A percentile compares a stretch with the other conserved stretches of the same genome.
These are phyloP conservation scores for Agaricus subrufescens DNA, from an alignment of 768 basidiomycete species.

Conservation along the genomic window DNA sequence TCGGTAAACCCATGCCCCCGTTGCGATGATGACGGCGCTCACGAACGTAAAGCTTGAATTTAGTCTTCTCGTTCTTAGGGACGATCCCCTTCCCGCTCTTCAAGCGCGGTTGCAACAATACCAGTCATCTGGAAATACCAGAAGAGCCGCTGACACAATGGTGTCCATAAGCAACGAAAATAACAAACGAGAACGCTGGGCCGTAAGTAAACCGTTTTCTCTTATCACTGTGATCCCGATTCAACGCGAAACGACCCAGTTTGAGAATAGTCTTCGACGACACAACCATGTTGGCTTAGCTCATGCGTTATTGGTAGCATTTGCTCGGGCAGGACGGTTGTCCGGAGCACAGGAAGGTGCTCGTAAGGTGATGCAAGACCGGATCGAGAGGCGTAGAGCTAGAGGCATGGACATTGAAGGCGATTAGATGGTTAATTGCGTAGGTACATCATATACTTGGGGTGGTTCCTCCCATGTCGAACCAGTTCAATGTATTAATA, in stretches of 20 bases:
- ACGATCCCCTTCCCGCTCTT: conserved; percentile 72
- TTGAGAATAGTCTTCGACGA: conserved; percentile 81
- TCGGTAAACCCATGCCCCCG: conserved; percentile 52
- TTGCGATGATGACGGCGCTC: background rate
- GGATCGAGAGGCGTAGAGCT: conserved; percentile 38
- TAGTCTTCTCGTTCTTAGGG: conserved; percentile 83
- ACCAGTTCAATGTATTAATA: conserved; percentile 11
- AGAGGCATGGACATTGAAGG: conserved; percentile 46
- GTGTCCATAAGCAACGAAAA: conserved; percentile 62
- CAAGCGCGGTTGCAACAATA: conserved; percentile 49
- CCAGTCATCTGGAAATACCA: conserved; percentile 36
- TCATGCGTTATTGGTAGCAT: conserved; percentile 64
- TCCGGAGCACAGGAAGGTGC: conserved; percentile 45
- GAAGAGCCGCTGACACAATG: conserved; percentile 47
- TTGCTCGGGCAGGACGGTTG: conserved; percentile 69
- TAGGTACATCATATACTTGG: background rate
- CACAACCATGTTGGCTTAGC: conserved; percentile 86
- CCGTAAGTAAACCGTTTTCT: conserved; percentile 43
- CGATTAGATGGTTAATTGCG: conserved; percentile 22
- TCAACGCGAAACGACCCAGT: conserved; percentile 37
- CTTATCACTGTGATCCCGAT: conserved; percentile 5
- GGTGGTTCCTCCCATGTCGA: background rate
- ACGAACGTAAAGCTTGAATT: conserved; percentile 68
- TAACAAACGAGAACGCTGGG: conserved; percentile 76
- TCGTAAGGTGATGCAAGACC: conserved; percentile 39